Base-by-base conservation (phyloP, 768 basidiomycete species). In the Lentinula lateritia region DNA sequence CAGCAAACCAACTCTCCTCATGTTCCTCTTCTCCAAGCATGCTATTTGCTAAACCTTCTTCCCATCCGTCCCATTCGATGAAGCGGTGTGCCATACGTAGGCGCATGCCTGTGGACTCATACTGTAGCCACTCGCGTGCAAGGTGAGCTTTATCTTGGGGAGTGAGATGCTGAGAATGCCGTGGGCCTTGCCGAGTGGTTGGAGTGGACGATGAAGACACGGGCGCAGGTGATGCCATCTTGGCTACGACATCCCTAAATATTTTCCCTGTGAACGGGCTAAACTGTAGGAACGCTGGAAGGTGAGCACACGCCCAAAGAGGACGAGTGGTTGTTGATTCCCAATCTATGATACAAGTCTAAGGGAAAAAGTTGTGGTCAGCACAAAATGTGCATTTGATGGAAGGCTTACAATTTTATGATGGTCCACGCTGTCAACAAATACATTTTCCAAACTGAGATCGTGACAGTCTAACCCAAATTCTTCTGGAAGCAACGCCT, bases 321-420 rank as follows among this genome's bases (percentile, higher is more conserved):
- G 92, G 92, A 13, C 92, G 81, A 8, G 87, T 91, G 10, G 90
- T 91, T n/a, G 92, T 93, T 15, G 92, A 90, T 70, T 94, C 92
- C 92, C 90, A 93, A 66, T 94, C 92, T 45, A 94, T 93, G 61
- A 94, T 83, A 67, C 90, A 90, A 1, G 90, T 90, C 92, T 94
- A 67, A 9, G 59, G 2, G 61, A n/a, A 59, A 35, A 28, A 16
- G 20, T 62, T 48, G 23, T 63, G 56, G 35, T 5, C 20, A 20
- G 20, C n/a, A 18, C 55, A 20, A 20, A 50, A 52, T 41, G 58
- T 63, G 45, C 34, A 41, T n/a, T 46, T 53, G 36, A 58, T 52
- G 53, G 55, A 20, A 38, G 35, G 79, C 92, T 67, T 66, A 93
- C 92, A 50, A 93, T 89, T 64, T 80, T 84, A 0, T 87, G 81